Conservation (phyloP, 106 monocot genomes). For the Dendrobium chrysotoxum region DNA sequence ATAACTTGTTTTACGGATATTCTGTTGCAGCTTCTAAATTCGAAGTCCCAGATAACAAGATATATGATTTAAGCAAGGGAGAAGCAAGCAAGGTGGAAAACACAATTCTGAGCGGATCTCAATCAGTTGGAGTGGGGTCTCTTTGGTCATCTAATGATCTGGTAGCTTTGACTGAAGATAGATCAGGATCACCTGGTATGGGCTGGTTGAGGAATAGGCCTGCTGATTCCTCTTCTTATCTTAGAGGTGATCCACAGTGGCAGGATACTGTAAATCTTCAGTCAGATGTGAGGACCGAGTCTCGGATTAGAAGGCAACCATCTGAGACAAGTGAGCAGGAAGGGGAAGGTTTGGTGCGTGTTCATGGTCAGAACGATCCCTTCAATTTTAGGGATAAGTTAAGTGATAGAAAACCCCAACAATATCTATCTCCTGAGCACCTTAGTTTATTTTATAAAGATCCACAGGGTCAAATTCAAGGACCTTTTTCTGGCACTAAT, state of each 20-base stretch:
- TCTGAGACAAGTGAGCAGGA: conserved; percentile 19
- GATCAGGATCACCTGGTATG: conserved; percentile 18
- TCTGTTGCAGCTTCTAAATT: conserved; percentile 19
- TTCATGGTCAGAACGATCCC: conserved; percentile 15
- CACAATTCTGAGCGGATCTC: conserved; percentile 34
- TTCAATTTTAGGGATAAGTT: conserved; percentile 25
- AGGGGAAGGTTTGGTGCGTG: too few relatives aligned
- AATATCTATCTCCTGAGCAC: conserved; percentile 60
- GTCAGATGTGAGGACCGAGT: conserved; percentile 21
- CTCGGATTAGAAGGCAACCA: conserved; percentile 22
- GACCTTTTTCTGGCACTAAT: conserved; percentile 88
- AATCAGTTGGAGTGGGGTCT: conserved; percentile 22
- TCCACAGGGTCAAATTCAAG: conserved; percentile 95
- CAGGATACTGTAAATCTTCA: conserved; percentile 20
- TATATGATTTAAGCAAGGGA: conserved; percentile 13
- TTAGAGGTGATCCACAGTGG: conserved; percentile 20
- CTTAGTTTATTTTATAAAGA: conserved; percentile 77
- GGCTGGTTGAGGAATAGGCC: conserved; percentile 9
- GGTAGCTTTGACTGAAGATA: conserved; percentile 23
- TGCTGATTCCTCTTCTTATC: conserved; percentile 15
- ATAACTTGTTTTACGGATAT: neutral
- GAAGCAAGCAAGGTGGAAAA: conserved; percentile 34
- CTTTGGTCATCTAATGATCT: conserved; percentile 24
- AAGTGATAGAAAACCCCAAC: conserved; percentile 25
- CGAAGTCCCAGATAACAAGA: conserved; percentile 12